Base-by-base conservation (phyloP, 208 protist species). In the Acanthamoeba lenticulata region DNA sequence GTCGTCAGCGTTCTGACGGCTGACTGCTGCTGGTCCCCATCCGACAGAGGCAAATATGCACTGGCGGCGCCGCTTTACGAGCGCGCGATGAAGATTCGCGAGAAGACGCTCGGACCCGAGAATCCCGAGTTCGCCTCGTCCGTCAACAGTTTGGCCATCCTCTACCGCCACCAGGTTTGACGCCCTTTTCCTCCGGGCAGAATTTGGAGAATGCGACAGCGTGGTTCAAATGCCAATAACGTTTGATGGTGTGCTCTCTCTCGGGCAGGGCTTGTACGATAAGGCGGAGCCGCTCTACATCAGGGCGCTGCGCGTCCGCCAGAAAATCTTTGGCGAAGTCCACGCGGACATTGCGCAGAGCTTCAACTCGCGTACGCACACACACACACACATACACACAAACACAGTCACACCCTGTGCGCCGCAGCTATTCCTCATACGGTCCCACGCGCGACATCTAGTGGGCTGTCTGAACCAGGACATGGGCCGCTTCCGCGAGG, bases 401-500 rank as follows among this genome's bases (percentile, higher is more conserved):
- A n/a, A n/a, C 60, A 9, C 27, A n/a, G n/a, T n/a, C n/a, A n/a
- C n/a, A n/a, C n/a, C n/a, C n/a, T n/a, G n/a, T n/a, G n/a, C n/a
- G n/a, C n/a, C n/a, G n/a, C n/a, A n/a, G n/a, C n/a, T n/a, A n/a
- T n/a, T n/a, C n/a, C n/a, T n/a, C n/a, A n/a, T n/a, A n/a, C n/a
- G n/a, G n/a, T n/a, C n/a, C n/a, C n/a, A n/a, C n/a, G n/a, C 52
- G 5, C 52, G 52, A 7, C 21, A 27, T 1, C 52, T 60, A 52
- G 40, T 92, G 45, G 88, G 88, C 42, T 92, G 88, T 24, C 45
- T 92, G 88, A 92, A 92, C 45, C 88, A 92, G 38, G 88, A 92
- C 44, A 93, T 93, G 88, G 88, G 88, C 19, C 88, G 88, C 40
- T 93, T 42, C 45, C 34, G 77, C 32, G 67, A 77, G 32, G 1